Base-by-base conservation (phyloP, 2,329 filamentous ascomycete genomes). In the Tolypocladium guangdongense region DNA sequence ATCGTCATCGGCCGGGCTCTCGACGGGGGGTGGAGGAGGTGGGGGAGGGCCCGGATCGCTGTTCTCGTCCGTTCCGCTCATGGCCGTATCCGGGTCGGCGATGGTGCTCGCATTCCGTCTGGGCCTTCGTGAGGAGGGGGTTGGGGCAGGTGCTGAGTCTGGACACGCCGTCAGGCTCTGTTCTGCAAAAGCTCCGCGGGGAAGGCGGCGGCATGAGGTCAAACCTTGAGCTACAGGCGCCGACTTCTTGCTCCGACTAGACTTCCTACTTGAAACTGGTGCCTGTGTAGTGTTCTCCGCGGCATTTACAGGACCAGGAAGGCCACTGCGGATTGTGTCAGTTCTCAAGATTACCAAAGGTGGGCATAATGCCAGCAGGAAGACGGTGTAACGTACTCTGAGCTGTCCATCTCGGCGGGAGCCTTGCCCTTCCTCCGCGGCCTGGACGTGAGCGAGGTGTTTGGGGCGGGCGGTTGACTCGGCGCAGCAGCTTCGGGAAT, bases 221-320 rank as follows among this genome's bases (percentile, higher is more conserved):
- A 37, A 32, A 77, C 73, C 72, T 70, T 68, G 66, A 53, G 64
- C 58, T 57, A 65, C 60, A 72, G 80, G 76, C 58, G 70, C 69
- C 52, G 73, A 69, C 71, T 86, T 90, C 72, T 87, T 91, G 65
- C 77, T 81, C 57, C 86, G 81, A 64, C 80, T 83, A 37, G 86
- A 83, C 68, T 90, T 90, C 62, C 87, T 81, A 66, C 83, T 87
- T 1, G 85, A 83, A 24, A 83, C 78, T 27, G 82, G 78, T 53
- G 84, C 80, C 37, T 82, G 74, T 36, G 75, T 74, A 68, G 73
- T 71, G 51, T 73, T 77, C 54, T 83, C 78, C 55, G 78, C 75
- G 59, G 84, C 82, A 66, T 83, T 83, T 57, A 81, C 77, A 60
- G 83, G 80, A 63, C 82, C 83, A 49, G 66, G 54, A 52, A 59